Evolutionary conservation across 2,329 filamentous ascomycete species (phyloP), one percentile per base, ranked within the genome.

Genomic region (Ascosphaera aggregata): DNA sequence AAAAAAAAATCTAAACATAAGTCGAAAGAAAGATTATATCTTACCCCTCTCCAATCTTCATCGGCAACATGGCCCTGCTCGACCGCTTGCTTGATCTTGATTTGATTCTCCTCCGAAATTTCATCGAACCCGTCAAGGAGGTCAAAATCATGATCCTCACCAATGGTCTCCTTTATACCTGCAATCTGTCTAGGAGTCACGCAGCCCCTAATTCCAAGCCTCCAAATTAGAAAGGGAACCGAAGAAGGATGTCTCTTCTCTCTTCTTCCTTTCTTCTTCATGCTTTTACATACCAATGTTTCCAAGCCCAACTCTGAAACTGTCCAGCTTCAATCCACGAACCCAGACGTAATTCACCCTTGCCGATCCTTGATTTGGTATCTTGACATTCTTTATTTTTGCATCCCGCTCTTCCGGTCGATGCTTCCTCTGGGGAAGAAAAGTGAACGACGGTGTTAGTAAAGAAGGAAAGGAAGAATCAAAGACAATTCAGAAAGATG

Each of bases 1-100:
- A n/a, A n/a, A n/a, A n/a, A n/a, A n/a, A n/a, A n/a, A n/a, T n/a
- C n/a, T n/a, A n/a, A n/a, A n/a, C n/a, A n/a, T n/a, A 9, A 31
- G 27, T 31, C 9, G 27, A 9, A 20, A 48, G 45, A 36, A 39
- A 49, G 44, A 20, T 9, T 2, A 19, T 31, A 45, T 39, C 78
- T 60, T 67, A 92, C 84, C 9, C 82, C 82, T 24, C 77, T 86
- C 73, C 82, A 94, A 48, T 94, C 86, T 39, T 80, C 76, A 34
- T 81, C 67, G 47, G 79, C 76, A 48, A 95, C 76, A 49, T 89
- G 80, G 18, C 81, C 82, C 52, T 85, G 68, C 42, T 68, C 65
- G 18, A 94, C 56, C 39, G 78, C 80, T 36, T 67, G 68, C 38
- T 68, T 64, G 45, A 94, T 63, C 63, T 89, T 93, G 35, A 70